Evolutionary conservation across 1,284 basidiomycete genomes (phyloP).

Genomic region (Leccinum ponderosum): DNA sequence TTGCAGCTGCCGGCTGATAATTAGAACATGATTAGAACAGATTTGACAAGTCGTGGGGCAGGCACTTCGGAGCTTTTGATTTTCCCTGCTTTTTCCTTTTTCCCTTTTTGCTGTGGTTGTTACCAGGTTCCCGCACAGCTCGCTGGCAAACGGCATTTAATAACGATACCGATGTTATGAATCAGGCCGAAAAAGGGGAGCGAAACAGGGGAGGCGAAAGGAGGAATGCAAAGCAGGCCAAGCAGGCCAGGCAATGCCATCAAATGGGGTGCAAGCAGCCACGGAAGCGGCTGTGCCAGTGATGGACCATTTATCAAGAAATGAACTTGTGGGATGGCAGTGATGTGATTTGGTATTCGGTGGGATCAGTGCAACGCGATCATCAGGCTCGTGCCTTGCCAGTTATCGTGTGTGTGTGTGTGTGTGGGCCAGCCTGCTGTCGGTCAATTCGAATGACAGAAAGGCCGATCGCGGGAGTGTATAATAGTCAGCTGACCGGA

Average conservation of each 20-base stretch:
- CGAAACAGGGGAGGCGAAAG: not conserved
- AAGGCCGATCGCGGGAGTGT: constrained; percentile 4
- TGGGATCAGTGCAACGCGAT: not conserved
- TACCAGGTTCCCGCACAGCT: not conserved
- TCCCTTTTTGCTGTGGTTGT: not conserved
- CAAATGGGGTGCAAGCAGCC: not conserved
- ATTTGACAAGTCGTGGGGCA: constrained; percentile 5
- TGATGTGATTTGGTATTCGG: not conserved
- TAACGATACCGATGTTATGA: not conserved
- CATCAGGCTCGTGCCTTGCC: constrained; percentile 6
- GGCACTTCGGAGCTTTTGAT: constrained; percentile 3
- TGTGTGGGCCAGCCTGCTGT: not conserved
- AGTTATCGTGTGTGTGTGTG: constrained; percentile 1
- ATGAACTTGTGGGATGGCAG: constrained; percentile 3
- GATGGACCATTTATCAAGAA: not conserved
- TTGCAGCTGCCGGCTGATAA: constrained; percentile 7
- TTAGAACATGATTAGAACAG: not conserved
- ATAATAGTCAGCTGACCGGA: not conserved
- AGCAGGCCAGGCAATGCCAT: constrained; percentile 2
- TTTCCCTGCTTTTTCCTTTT: not conserved
- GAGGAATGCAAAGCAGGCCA: constrained; percentile 5
- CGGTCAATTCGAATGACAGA: not conserved
- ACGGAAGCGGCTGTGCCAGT: not conserved
- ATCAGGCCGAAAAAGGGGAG: constrained; percentile 1
- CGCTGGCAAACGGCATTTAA: constrained; percentile 5